phyloP scores from a whole-genome alignment of 352 stramenopile species.

The Saprolegnia diclina region DNA sequence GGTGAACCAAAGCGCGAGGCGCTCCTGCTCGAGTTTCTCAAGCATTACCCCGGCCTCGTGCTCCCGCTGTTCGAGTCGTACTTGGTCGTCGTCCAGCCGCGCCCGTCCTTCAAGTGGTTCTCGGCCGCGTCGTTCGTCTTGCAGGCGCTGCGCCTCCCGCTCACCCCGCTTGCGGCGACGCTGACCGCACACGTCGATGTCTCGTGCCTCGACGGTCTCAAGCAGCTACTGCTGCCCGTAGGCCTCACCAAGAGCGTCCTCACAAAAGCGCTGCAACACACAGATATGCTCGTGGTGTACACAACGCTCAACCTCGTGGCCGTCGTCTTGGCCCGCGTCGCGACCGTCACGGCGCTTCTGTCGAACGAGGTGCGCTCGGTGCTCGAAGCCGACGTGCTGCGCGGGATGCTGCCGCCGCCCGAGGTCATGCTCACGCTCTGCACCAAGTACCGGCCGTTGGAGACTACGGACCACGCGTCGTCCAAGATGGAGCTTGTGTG shows the following conservation, averaged over 20 bases:
- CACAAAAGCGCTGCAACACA: conserved; percentile 71
- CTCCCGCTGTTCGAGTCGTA: conserved; percentile 55
- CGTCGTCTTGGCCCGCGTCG: conserved; percentile 44
- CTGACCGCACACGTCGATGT: conserved; percentile 1
- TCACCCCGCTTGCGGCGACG: conserved; percentile 36
- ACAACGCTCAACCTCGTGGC: conserved; percentile 62
- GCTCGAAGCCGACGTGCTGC: conserved; percentile 46
- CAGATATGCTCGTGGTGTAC: conserved; percentile 70
- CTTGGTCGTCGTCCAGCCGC: conserved; percentile 63
- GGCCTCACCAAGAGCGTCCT: conserved; percentile 68
- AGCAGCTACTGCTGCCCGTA: conserved; percentile 57
- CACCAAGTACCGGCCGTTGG: conserved; percentile 32
- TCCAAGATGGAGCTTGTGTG: conserved; percentile 48
- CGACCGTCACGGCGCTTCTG: background rate
- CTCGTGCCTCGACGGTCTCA: conserved; percentile 33
- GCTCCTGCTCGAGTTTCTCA: conserved; percentile 52
- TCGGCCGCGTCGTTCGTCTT: conserved; percentile 62
- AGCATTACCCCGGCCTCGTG: conserved; percentile 52
- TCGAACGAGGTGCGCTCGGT: background rate
- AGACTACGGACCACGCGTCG: background rate
- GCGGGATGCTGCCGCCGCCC: conserved; percentile 63
- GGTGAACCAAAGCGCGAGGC: conserved; percentile 42
- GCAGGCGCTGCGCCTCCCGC: conserved; percentile 48
- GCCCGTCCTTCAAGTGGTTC: conserved; percentile 74
- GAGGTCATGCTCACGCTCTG: conserved; percentile 78